These are phyloP conservation scores for Bothia castanella DNA, from an alignment of 1,284 basidiomycete species.

Conservation along the genomic window DNA sequence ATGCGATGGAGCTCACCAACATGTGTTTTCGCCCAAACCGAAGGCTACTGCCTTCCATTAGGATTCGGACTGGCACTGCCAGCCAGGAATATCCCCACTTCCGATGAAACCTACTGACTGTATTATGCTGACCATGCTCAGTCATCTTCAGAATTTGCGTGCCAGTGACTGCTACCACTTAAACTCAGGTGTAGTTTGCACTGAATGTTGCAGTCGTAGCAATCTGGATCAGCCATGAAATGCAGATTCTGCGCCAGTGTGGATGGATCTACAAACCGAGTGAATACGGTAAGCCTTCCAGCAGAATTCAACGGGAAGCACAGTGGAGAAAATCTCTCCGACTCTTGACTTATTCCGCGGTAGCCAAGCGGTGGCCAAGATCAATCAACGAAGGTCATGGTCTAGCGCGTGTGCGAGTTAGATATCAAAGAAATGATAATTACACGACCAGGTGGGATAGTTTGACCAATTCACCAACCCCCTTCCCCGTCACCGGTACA, in stretches of 20 bases:
- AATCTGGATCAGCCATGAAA: neutral
- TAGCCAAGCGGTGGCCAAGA: neutral
- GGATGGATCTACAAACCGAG: constrained; percentile 5
- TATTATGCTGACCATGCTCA: neutral
- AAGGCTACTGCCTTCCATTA: constrained; percentile 7
- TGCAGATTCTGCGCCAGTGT: too few species aligned
- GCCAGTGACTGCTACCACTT: neutral
- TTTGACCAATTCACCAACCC: constrained; percentile 11
- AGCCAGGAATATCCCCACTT: neutral
- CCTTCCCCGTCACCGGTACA: constrained; percentile 52
- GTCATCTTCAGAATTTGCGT: neutral
- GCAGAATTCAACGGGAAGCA: neutral
- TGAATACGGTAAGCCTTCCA: neutral
- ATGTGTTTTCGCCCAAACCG: constrained; percentile 1
- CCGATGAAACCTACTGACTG: constrained; percentile 1
- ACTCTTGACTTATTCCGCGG: neutral
- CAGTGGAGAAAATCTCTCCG: neutral
- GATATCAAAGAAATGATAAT: constrained; percentile 15
- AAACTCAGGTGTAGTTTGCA: neutral
- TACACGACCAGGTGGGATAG: constrained; percentile 24
- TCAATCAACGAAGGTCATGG: neutral
- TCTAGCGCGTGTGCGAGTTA: constrained; percentile 7
- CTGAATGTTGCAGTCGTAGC: neutral
- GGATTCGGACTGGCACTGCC: constrained; percentile 2
- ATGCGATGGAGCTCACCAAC: neutral